Conservation (phyloP, 371 early-diverging fungal species). For the Circinella minor region DNA sequence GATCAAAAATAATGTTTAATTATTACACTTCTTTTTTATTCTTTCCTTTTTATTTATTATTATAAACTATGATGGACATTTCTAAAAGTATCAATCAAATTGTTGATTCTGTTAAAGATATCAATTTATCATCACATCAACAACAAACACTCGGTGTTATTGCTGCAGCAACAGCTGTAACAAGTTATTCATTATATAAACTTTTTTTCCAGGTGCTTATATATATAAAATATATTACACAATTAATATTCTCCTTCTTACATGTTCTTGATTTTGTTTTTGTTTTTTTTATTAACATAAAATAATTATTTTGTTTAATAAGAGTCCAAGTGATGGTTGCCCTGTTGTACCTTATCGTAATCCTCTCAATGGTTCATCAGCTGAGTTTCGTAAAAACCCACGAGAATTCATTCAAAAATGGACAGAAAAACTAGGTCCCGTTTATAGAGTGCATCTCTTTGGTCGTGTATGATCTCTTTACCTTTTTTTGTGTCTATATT, state of each 20-base stretch:
- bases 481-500: neutral
- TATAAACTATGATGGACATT: neutral
- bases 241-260: neutral
- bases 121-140: neutral
- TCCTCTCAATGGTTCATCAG: conserved; percentile 23
- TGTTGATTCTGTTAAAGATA: conserved; percentile 2
- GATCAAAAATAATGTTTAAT: too few relatives aligned
- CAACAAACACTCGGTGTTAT: neutral
- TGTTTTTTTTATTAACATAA: neutral
- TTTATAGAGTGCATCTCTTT: conserved; percentile 21
- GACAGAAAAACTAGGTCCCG: conserved; percentile 18
- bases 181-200: conserved; percentile 1
- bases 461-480: conserved; percentile 15
- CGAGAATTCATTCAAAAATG: conserved; percentile 18
- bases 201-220: neutral
- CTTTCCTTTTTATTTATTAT: too few relatives aligned
- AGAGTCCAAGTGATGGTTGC: conserved; percentile 5
- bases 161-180: neutral
- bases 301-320: neutral
- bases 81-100: neutral
- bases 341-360: conserved; percentile 21
- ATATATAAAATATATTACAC: neutral
- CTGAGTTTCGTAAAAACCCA: conserved; percentile 17
- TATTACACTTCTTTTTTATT: too few relatives aligned
- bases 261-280: too few relatives aligned